Conservation (phyloP, 179 eudicot genomes). For the Carnegiea gigantea region DNA sequence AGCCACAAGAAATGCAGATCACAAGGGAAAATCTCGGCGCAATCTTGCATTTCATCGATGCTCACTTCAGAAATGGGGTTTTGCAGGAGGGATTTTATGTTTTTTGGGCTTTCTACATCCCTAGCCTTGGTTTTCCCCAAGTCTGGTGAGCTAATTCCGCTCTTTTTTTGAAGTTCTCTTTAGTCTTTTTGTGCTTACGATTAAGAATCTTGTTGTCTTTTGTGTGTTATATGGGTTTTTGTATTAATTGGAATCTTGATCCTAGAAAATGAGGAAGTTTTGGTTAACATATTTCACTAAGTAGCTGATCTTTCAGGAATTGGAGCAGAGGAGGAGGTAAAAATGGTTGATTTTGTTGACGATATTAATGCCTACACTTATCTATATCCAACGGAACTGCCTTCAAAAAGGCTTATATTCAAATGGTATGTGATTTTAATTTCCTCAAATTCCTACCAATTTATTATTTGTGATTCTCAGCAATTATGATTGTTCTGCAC, state of each 20-base stretch:
- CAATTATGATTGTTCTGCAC: background rate
- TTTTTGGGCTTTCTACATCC: conserved; percentile 64
- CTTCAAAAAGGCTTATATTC: conserved; percentile 61
- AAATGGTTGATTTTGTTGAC: conserved; percentile 66
- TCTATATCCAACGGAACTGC: conserved; percentile 58
- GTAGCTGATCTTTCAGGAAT: conserved; percentile 42
- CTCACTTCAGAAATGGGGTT: conserved; percentile 45
- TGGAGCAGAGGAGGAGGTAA: conserved; percentile 60
- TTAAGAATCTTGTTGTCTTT: background rate
- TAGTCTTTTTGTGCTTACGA: background rate
- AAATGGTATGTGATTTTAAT: conserved; percentile 59
- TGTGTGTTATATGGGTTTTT: conserved; percentile 1
- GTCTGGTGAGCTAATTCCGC: conserved; percentile 32
- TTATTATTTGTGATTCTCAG: background rate
- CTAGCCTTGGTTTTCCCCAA: conserved; percentile 42
- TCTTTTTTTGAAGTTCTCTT: background rate
- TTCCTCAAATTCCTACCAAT: background rate
- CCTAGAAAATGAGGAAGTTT: background rate
- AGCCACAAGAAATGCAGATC: conserved; percentile 39
- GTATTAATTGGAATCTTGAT: background rate
- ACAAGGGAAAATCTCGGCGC: conserved; percentile 28
- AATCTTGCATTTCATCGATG: conserved; percentile 29
- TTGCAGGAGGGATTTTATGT: conserved; percentile 67
- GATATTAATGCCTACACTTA: conserved; percentile 81
- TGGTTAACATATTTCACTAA: conserved; percentile 6